Conservation (phyloP, 345 rosid species). For the Eucalyptus victrix region DNA sequence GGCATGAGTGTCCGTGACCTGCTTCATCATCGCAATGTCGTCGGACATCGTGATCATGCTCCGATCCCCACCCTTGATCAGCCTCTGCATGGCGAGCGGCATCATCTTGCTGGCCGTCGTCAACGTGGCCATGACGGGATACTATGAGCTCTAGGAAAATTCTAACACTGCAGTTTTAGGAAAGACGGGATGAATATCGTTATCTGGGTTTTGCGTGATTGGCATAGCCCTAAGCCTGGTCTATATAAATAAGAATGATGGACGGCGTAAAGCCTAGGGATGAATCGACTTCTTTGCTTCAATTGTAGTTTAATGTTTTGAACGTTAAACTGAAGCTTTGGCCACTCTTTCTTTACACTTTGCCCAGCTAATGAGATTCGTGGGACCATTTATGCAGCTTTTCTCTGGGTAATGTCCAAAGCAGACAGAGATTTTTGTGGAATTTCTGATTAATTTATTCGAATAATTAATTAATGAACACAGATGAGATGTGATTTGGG, state of each 20-base stretch:
- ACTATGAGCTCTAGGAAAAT: background rate
- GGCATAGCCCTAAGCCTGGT: background rate
- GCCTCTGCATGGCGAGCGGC: background rate
- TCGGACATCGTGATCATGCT: constrained; percentile 27
- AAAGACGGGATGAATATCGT: background rate
- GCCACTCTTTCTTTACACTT: background rate
- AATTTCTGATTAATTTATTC: background rate
- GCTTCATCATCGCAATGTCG: constrained; percentile 47
- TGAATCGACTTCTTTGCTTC: constrained; percentile 80
- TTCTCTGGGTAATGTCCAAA: background rate
- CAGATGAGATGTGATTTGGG: background rate
- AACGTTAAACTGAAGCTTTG: background rate
- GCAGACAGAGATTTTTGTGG: background rate
- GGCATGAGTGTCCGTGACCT: constrained; percentile 38
- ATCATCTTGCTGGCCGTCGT: background rate
- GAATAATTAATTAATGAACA: background rate
- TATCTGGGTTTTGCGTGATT: background rate
- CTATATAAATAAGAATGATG: background rate
- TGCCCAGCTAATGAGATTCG: background rate
- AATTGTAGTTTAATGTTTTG: constrained; percentile 16
- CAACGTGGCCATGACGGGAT: background rate
- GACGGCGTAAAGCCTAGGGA: background rate
- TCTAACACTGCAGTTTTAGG: background rate
- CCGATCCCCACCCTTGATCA: constrained; percentile 13
- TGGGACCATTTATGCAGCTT: background rate